Base-by-base conservation (phyloP, 225 moss, liverwort and hornwort genomes). In the Bryum argenteum region DNA sequence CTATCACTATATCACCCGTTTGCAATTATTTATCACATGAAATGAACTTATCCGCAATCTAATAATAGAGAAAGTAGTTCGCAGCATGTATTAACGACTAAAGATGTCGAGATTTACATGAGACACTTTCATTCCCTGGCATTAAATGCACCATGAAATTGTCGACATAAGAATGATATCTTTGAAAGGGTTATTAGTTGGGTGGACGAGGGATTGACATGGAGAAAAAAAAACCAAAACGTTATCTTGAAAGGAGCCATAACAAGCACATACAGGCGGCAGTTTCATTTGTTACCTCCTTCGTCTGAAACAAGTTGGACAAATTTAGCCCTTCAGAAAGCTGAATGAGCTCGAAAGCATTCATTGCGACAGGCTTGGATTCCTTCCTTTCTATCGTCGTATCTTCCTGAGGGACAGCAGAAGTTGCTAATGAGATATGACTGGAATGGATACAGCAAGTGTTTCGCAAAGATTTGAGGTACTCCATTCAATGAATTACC, bases 271-370 rank as follows among this genome's bases (percentile, higher is more conserved):
- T 63, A 21, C 44, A 6, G 15, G 20, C 5, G 17, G 7, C 15
- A 50, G 50, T 50, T 48, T 48, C 6, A 57, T 28, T 39, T 50
- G 18, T 52, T 71, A 79, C 74, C 70, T 74, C 67, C n/a, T 24
- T 65, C 23, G 83, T 87, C 73, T 92, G 88, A 70, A 92, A 92
- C 10, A 92, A 71, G 24, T 85, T 85, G 19, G 91, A 92, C 44
- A 92, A 86, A 66, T 92, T 88, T 23, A 92, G 79, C 33, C 91
- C 91, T 57, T 80, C 76, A 42, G 91, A 89, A 47, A 88, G 78
- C 17, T 89, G 82, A 58, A 92, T 89, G 51, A 92, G 89, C 74
- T 92, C 89, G 71, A 92, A 92, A 22, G 91, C 91, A 65, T 92
- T 92, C 91, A 92, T 92, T 58, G 75, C 43, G 3, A 80, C 83